These are phyloP conservation scores for Saraca asoca DNA, from an alignment of 331 rosid species.

Conservation along the genomic window DNA sequence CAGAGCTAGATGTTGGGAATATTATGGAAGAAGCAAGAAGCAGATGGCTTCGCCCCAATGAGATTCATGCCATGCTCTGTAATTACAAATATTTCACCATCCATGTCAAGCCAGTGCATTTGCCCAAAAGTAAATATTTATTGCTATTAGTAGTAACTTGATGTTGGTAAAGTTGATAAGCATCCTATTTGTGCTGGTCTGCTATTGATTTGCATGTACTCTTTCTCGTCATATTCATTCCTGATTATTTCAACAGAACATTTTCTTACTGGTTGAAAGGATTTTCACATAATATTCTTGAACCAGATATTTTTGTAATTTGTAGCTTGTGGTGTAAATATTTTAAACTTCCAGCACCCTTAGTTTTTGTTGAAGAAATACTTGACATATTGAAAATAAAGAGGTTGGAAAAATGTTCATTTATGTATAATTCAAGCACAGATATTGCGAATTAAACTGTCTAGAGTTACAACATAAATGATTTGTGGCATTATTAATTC, in stretches of 20 bases:
- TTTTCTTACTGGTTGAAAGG: not conserved
- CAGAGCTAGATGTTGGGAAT: constrained; percentile 74
- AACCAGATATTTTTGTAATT: constrained; percentile 12
- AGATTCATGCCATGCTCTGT: constrained; percentile 84
- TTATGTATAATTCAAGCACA: constrained; percentile 26
- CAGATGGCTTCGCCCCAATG: constrained; percentile 99
- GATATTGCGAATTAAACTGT: constrained; percentile 33
- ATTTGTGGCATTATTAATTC: constrained; percentile 24
- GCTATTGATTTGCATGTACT: not conserved
- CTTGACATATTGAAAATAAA: constrained; percentile 10
- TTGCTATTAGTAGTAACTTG: constrained; percentile 23
- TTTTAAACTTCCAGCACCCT: constrained; percentile 16
- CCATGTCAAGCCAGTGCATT: constrained; percentile 80
- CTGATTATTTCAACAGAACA: not conserved
- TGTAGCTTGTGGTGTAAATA: constrained; percentile 14
- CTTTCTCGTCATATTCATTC: constrained; percentile 4
- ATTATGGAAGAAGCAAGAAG: constrained; percentile 72
- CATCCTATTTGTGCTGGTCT: constrained; percentile 19
- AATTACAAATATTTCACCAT: constrained; percentile 75
- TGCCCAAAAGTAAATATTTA: constrained; percentile 72
- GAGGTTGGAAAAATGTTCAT: not conserved
- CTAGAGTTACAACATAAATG: not conserved
- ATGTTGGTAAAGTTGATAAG: constrained; percentile 28
- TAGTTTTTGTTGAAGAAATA: constrained; percentile 23
- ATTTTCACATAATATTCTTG: constrained; percentile 21